Evolutionary conservation across 352 stramenopile species (phyloP).

Genomic region (Aphanomyces astaci): DNA sequence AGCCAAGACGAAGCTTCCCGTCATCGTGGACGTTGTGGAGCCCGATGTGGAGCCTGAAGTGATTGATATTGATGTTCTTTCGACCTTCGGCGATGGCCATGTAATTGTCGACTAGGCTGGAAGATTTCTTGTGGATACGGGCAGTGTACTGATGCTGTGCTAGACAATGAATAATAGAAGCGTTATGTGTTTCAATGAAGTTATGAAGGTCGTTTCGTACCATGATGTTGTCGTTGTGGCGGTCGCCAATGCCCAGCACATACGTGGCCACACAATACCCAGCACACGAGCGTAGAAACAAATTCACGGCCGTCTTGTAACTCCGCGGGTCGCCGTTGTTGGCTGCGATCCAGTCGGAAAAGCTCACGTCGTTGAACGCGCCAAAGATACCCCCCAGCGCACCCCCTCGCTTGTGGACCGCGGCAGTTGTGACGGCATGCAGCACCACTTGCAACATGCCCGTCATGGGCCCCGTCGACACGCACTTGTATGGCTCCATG

Average conservation of each 20-base stretch:
- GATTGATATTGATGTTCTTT: too few species aligned
- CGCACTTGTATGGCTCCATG: too few species aligned
- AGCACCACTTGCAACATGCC: slow-evolving; percentile 88
- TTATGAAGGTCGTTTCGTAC: too few species aligned
- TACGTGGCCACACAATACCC: slow-evolving; percentile 92
- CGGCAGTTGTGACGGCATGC: slow-evolving; percentile 88
- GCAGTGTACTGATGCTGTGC: too few species aligned
- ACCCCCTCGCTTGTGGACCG: slow-evolving; percentile 76
- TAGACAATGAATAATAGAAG: too few species aligned
- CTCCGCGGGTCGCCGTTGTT: slow-evolving; percentile 70
- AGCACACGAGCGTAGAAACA: slow-evolving; percentile 82
- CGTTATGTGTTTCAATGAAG: too few species aligned
- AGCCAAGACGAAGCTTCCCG: too few species aligned
- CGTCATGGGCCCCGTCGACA: slow-evolving; percentile 84
- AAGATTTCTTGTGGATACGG: too few species aligned
- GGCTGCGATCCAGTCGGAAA: slow-evolving; percentile 75
- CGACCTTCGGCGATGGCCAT: too few species aligned
- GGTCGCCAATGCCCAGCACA: slow-evolving; percentile 91
- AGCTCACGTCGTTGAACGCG: slow-evolving; percentile 77
- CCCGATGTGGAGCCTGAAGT: too few species aligned
- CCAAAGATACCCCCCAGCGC: slow-evolving; percentile 76
- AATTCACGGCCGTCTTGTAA: slow-evolving; percentile 56
- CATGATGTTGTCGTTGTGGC: slow-evolving; percentile 96
- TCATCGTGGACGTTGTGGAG: too few species aligned
- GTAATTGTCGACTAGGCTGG: too few species aligned